Evolutionary conservation across 352 stramenopile genomes (phyloP).

Genomic region (Phytophthora citrophthora): DNA sequence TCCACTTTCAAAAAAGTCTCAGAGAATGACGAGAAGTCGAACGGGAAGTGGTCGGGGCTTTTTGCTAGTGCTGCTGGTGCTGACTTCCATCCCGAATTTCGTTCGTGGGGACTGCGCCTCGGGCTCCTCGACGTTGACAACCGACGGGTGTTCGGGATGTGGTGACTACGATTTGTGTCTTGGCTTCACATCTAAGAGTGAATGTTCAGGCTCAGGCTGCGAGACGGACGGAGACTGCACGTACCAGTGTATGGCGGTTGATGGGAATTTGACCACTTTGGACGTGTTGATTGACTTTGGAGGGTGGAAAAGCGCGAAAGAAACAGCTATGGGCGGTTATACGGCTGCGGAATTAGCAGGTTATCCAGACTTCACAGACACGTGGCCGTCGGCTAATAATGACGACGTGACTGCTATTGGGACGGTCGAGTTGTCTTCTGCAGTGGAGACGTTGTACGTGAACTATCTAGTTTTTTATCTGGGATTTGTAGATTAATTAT

Average conservation of each 20-base stretch:
- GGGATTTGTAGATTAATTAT: not conserved
- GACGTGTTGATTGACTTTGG: slow-evolving; percentile 37
- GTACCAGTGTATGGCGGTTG: slow-evolving; percentile 30
- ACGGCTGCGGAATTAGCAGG: slow-evolving; percentile 1
- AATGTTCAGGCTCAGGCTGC: slow-evolving; percentile 36
- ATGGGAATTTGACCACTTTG: slow-evolving; percentile 27
- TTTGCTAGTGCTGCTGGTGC: slow-evolving; percentile 5
- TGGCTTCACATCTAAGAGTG: slow-evolving; percentile 22
- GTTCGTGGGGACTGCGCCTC: slow-evolving; percentile 20
- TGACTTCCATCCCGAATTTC: slow-evolving; percentile 7
- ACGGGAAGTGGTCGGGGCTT: not conserved
- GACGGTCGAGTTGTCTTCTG: slow-evolving; percentile 23
- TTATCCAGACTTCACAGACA: slow-evolving; percentile 33
- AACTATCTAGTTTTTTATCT: not conserved
- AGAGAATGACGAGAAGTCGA: slow-evolving; percentile 13
- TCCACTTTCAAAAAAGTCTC: slow-evolving; percentile 17
- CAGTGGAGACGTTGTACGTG: slow-evolving; percentile 31
- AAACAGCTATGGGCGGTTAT: slow-evolving; percentile 25
- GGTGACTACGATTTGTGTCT: slow-evolving; percentile 33
- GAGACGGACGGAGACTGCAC: slow-evolving; percentile 39
- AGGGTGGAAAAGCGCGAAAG: slow-evolving; percentile 33
- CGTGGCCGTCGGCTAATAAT: slow-evolving; percentile 36
- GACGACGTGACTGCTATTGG: slow-evolving; percentile 24
- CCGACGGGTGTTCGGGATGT: slow-evolving; percentile 30
- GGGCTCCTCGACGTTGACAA: slow-evolving; percentile 33